phyloP scores from a whole-genome alignment of 192 early-diverging fungal species.

The Backusella macrospora region DNA sequence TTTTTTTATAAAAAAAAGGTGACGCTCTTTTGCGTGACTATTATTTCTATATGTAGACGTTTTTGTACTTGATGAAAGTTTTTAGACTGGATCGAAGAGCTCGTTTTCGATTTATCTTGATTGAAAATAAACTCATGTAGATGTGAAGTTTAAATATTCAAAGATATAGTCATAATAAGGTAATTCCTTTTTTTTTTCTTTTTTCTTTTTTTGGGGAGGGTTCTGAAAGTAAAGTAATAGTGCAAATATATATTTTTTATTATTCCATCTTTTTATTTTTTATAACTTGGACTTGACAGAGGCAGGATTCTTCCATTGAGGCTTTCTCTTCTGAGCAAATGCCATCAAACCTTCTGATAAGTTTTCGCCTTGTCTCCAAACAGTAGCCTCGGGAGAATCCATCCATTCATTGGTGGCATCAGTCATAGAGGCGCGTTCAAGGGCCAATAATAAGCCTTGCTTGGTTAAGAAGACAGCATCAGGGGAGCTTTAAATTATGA shows the following conservation, averaged over 20 bases:
- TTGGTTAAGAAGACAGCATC: slow-evolving; percentile 47
- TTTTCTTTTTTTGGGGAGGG: no score
- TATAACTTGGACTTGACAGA: slow-evolving; percentile 1
- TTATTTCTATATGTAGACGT: not conserved
- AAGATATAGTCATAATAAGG: no score
- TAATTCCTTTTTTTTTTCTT: no score
- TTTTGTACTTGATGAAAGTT: not conserved
- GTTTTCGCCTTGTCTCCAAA: slow-evolving; percentile 34
- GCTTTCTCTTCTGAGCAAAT: slow-evolving; percentile 45
- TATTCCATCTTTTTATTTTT: not conserved
- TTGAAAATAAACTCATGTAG: no score
- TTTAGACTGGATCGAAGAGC: not conserved
- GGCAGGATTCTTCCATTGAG: slow-evolving; percentile 41
- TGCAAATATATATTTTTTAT: not conserved
- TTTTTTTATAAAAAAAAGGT: not conserved
- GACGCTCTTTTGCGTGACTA: not conserved
- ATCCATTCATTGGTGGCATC: slow-evolving; percentile 33
- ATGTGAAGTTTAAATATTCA: no score
- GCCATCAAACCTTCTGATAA: slow-evolving; percentile 41
- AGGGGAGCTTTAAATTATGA: slow-evolving; percentile 38
- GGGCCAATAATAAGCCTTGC: slow-evolving; percentile 36
- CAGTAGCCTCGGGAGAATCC: slow-evolving; percentile 27
- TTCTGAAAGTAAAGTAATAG: not conserved
- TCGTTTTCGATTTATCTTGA: no score
- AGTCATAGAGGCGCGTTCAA: slow-evolving; percentile 39